Conservation (phyloP, 2,329 filamentous ascomycete genomes). For the Fusarium sp. region DNA sequence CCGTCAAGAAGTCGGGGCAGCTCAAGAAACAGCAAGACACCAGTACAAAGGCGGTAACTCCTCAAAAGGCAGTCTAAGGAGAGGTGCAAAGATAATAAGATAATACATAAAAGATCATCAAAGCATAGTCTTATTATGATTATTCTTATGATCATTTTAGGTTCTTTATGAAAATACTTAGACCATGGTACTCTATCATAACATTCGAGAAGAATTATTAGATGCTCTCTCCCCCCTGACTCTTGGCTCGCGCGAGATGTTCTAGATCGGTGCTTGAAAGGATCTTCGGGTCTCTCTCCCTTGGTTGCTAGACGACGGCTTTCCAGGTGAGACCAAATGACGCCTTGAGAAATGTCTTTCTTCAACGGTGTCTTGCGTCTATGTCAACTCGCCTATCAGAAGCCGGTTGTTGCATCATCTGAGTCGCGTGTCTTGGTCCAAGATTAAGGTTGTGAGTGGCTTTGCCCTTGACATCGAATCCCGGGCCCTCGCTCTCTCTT, state of each 20-base stretch:
- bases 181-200: neutral
- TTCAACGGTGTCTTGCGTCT: neutral
- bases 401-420: neutral
- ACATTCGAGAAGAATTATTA: neutral
- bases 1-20: neutral
- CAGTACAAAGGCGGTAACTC: neutral
- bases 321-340: neutral
- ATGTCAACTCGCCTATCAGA: neutral
- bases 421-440: neutral
- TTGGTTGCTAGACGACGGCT: neutral
- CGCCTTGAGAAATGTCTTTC: neutral
- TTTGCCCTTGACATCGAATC: neutral
- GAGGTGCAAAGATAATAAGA: neutral
- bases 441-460: neutral
- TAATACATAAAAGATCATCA: neutral
- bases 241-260: neutral
- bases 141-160: neutral
- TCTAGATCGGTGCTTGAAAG: neutral
- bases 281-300: neutral
- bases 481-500: neutral
- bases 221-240: neutral
- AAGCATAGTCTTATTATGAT: neutral
- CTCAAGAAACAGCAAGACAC: neutral
- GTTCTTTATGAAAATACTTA: neutral
- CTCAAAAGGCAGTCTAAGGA: neutral